phyloP scores from a whole-genome alignment of 208 protist genomes.

The Wallacemonas sp. region DNA sequence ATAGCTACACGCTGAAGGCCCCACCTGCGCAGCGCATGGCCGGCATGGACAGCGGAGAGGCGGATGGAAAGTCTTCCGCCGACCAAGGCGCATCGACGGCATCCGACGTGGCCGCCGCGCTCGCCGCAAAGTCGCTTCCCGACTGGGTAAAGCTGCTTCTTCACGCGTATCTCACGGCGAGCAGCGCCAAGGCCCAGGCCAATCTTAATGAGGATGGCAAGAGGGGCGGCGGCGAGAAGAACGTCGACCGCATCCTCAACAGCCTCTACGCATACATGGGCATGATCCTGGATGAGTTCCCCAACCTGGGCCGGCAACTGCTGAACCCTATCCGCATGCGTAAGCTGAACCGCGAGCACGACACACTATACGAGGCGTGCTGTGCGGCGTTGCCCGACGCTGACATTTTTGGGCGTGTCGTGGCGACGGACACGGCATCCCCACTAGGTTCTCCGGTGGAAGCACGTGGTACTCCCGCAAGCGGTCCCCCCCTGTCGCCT shows the following conservation, averaged over 20 bases:
- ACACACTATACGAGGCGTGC: conserved; percentile 26
- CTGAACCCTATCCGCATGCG: conserved; percentile 23
- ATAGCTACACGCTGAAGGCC: background rate
- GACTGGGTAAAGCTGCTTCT: conserved; percentile 12
- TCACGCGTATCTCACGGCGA: conserved; percentile 6
- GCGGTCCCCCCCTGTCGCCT: no score
- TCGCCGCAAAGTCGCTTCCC: conserved; percentile 4
- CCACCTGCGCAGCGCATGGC: conserved; percentile 11
- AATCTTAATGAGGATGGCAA: conserved; percentile 8
- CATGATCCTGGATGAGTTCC: conserved; percentile 28
- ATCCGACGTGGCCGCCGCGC: background rate
- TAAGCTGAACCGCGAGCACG: conserved; percentile 18
- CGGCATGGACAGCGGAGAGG: background rate
- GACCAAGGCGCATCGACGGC: background rate
- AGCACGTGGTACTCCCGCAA: no score
- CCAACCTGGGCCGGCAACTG: conserved; percentile 18
- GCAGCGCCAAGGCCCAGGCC: background rate
- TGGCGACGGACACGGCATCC: background rate
- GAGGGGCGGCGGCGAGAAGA: conserved; percentile 15
- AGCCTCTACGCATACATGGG: conserved; percentile 37
- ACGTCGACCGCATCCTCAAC: conserved; percentile 28
- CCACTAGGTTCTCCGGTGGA: conserved; percentile 8
- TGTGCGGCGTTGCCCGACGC: conserved; percentile 20
- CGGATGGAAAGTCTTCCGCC: no score
- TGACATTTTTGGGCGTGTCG: conserved; percentile 2